Percentiles rank a stretch among this genome's conserved stretches.
Conservation (phyloP, 2,329 filamentous ascomycete species). For the Trichoderma aggressivum region DNA sequence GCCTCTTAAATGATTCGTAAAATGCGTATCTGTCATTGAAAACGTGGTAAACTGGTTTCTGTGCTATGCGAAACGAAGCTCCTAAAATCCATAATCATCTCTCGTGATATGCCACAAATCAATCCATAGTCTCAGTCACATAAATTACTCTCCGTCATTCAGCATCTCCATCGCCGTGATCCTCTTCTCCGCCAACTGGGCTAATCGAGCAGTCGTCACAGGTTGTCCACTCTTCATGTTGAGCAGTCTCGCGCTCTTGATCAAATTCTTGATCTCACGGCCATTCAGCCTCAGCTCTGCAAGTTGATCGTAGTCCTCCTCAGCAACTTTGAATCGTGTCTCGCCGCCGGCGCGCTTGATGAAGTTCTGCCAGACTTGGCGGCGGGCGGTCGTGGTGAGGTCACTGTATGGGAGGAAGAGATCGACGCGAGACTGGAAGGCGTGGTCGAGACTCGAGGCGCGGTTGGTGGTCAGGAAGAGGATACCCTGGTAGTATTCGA, state of each 20-base stretch:
- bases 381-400: not conserved
- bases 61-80: not conserved
- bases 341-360: not conserved
- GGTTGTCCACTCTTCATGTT: not conserved
- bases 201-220: not conserved
- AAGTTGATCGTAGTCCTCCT: not conserved
- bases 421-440: not conserved
- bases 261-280: not conserved
- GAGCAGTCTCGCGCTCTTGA: not conserved
- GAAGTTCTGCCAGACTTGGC: not conserved
- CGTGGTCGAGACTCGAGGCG: not conserved
- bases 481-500: slow-evolving; percentile 39
- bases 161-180: not conserved
- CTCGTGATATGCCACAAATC: not conserved
- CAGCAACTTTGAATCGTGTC: not conserved
- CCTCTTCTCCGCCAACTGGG: not conserved
- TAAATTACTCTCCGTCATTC: not conserved
- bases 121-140: not conserved
- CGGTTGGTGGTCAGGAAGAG: not conserved
- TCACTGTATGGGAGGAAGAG: not conserved
- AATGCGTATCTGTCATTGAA: not conserved
- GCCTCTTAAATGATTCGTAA: not conserved
- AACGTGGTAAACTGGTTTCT: not conserved
- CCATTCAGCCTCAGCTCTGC: not conserved
- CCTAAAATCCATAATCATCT: not conserved